Evolutionary conservation across 140 eudicot species (phyloP).

Genomic region (Erigeron philadelphicus): DNA sequence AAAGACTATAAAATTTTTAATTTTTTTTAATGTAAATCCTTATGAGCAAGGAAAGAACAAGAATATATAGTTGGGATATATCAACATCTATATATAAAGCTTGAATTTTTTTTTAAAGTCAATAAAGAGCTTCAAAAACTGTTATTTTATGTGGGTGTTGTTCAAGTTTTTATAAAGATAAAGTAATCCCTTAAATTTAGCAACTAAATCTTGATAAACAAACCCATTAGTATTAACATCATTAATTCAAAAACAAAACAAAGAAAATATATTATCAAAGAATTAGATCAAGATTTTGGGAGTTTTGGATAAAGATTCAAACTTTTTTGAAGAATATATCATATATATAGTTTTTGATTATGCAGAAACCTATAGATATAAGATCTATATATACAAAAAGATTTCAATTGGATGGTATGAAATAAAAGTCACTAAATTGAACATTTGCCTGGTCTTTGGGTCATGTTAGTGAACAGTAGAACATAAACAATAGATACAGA

Average conservation of each 20-base stretch:
- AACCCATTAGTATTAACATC: slow-evolving; percentile 25
- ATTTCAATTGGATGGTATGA: slow-evolving; percentile 8
- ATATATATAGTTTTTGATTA: neutral
- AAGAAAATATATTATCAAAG: neutral
- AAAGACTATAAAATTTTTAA: neutral
- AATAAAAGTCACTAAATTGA: neutral
- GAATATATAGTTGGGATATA: slow-evolving; percentile 21
- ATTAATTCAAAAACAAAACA: slow-evolving; percentile 3
- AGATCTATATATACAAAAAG: neutral
- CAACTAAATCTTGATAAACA: slow-evolving; percentile 23
- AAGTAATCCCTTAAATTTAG: slow-evolving; percentile 24
- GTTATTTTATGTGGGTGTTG: slow-evolving; percentile 69
- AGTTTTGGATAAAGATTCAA: slow-evolving; percentile 1
- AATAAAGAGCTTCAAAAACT: slow-evolving; percentile 27
- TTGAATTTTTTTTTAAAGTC: slow-evolving; percentile 11
- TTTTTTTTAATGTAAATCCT: slow-evolving; percentile 24
- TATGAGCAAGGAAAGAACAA: slow-evolving; percentile 44
- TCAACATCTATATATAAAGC: slow-evolving; percentile 23
- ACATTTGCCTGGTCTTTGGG: slow-evolving; percentile 25
- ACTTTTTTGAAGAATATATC: slow-evolving; percentile 13
- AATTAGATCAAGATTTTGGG: slow-evolving; percentile 18
- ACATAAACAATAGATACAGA: slow-evolving; percentile 8
- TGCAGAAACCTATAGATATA: neutral
- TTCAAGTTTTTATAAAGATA: slow-evolving; percentile 26
- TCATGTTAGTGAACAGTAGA: slow-evolving; percentile 31